phyloP scores from a whole-genome alignment of 108 stramenopile species.

The Nitzschia inconspicua region DNA sequence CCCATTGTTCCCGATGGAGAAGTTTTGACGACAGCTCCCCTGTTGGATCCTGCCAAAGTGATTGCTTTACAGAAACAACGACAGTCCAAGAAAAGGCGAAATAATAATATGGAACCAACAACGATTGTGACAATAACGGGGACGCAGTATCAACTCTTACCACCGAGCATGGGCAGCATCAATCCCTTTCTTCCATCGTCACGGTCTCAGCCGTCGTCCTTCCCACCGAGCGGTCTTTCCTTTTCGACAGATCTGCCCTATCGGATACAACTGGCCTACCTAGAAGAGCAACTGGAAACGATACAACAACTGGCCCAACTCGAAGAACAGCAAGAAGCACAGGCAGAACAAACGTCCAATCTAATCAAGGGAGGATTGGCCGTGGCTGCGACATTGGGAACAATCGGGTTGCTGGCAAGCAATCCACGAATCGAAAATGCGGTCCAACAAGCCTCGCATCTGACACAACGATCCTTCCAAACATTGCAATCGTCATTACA shows the following conservation, averaged over 20 bases:
- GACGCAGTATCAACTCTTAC: background rate
- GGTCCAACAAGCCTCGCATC: no score
- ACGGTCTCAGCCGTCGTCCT: no score
- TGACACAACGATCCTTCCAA: no score
- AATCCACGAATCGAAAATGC: no score
- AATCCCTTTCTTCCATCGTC: background rate
- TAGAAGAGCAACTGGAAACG: conserved; percentile 40
- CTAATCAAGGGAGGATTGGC: background rate
- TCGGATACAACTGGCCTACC: conserved; percentile 28
- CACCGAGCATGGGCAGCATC: background rate
- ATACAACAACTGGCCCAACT: background rate
- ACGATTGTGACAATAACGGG: background rate
- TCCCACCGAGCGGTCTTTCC: no score
- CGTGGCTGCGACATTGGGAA: background rate
- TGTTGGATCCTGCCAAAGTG: background rate
- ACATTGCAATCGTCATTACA: no score
- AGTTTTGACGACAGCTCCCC: background rate
- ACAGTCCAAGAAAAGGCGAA: background rate
- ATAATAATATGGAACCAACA: background rate
- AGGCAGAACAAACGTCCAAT: background rate
- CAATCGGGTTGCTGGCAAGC: no score
- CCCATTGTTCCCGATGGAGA: conserved; percentile 1
- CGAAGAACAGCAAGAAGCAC: background rate
- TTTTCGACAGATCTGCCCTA: background rate
- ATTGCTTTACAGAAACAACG: background rate